These are phyloP conservation scores for Auricularia sp. DNA, from an alignment of 768 basidiomycete genomes.

Conservation along the genomic window DNA sequence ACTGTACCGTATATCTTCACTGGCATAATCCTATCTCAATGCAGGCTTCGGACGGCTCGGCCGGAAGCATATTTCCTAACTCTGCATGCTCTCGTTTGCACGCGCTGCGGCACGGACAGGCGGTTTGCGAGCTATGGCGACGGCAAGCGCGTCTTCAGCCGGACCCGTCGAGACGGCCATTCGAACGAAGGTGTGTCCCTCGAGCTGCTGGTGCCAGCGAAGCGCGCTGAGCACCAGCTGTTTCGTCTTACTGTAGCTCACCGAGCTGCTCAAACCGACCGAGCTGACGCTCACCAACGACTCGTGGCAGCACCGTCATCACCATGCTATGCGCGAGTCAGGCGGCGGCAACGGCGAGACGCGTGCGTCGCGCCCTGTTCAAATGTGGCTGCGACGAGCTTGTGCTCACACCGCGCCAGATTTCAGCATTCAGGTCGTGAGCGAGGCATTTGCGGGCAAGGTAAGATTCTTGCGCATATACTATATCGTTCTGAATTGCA, in stretches of 20 bases:
- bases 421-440: conserved; percentile 66
- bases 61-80: not conserved
- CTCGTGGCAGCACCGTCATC: conserved; percentile 78
- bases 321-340: conserved; percentile 66
- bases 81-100: not conserved
- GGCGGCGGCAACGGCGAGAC: conserved; percentile 66
- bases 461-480: conserved; percentile 26
- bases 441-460: conserved; percentile 64
- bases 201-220: not conserved
- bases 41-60: too few relatives aligned
- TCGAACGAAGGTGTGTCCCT: conserved; percentile 21
- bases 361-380: conserved; percentile 41
- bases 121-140: conserved; percentile 4
- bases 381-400: conserved; percentile 13
- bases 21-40: too few relatives aligned
- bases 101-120: not conserved
- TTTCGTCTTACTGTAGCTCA: conserved; percentile 35
- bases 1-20: too few relatives aligned
- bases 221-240: conserved; percentile 1
- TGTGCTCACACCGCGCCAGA: conserved; percentile 32
- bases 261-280: conserved; percentile 46
- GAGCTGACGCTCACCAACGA: conserved; percentile 65
- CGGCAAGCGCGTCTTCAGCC: not conserved
- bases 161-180: conserved; percentile 55
- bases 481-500: not conserved